Evolutionary conservation across 148 eudicot species (phyloP).

Genomic region (Polygonum aviculare): DNA sequence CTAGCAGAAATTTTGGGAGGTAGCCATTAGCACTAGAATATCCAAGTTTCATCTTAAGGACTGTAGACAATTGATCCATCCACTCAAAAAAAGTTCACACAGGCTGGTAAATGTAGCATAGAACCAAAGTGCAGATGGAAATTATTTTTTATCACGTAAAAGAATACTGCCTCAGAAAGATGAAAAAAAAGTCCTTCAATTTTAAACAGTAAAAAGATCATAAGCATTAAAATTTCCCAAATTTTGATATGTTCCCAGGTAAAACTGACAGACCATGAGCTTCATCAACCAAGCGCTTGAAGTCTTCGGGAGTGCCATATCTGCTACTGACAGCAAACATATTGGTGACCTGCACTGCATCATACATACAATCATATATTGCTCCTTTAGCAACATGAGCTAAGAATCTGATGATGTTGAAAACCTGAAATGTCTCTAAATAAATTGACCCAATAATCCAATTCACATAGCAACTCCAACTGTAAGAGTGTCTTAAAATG

Average conservation of each 20-base stretch:
- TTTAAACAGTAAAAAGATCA: neutral
- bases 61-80: neutral
- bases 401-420: neutral
- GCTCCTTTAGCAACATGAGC: neutral
- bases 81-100: neutral
- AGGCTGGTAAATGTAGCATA: neutral
- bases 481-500: neutral
- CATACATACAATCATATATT: slow-evolving; percentile 14
- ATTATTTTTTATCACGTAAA: neutral
- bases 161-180: neutral
- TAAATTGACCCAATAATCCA: neutral
- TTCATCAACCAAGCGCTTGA: slow-evolving; percentile 94
- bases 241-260: neutral
- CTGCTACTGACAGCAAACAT: slow-evolving; percentile 97
- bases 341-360: slow-evolving; percentile 67
- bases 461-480: neutral
- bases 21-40: neutral
- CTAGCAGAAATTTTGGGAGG: neutral
- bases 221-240: neutral
- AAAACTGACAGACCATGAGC: slow-evolving; percentile 64
- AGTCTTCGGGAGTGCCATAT: slow-evolving; percentile 96
- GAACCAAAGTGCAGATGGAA: neutral
- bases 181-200: neutral
- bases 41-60: neutral
- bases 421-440: neutral